Evolutionary conservation across 768 basidiomycete genomes (phyloP).

Genomic region (Podaxis sp.): DNA sequence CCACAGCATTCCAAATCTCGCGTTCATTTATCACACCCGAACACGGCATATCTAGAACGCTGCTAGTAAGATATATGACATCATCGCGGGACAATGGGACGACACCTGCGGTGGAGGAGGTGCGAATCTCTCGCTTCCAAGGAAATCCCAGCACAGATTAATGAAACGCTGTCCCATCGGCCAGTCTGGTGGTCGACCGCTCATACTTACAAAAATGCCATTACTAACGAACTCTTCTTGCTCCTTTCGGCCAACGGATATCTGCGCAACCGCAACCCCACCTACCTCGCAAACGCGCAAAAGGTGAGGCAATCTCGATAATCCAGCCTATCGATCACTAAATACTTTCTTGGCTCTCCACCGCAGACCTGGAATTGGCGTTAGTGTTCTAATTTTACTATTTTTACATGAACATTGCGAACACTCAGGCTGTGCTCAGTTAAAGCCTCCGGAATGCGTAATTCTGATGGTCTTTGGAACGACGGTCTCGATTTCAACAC

Average conservation of each 20-base stretch:
- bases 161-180: not conserved
- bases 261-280: conserved; percentile 33
- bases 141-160: not conserved
- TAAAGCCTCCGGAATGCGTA: conserved; percentile 44
- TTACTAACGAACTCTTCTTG: conserved; percentile 61
- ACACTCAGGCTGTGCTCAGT: conserved; percentile 27
- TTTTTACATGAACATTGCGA: not conserved
- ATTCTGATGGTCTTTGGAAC: conserved; percentile 44
- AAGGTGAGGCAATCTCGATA: conserved; percentile 29
- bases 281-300: conserved; percentile 49
- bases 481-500: conserved; percentile 38
- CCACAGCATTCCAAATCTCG: not conserved
- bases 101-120: conserved; percentile 52
- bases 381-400: conserved; percentile 21
- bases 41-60: conserved; percentile 34
- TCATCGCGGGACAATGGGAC: conserved; percentile 53
- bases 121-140: conserved; percentile 18
- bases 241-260: conserved; percentile 50
- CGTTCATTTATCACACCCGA: not conserved
- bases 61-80: conserved; percentile 48
- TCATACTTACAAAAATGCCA: conserved; percentile 58
- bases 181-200: conserved; percentile 59
- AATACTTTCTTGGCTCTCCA: not conserved
- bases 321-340: not conserved
- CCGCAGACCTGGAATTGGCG: conserved; percentile 37